Conservation (phyloP, 768 basidiomycete species). For the Tulasnella calospora region DNA sequence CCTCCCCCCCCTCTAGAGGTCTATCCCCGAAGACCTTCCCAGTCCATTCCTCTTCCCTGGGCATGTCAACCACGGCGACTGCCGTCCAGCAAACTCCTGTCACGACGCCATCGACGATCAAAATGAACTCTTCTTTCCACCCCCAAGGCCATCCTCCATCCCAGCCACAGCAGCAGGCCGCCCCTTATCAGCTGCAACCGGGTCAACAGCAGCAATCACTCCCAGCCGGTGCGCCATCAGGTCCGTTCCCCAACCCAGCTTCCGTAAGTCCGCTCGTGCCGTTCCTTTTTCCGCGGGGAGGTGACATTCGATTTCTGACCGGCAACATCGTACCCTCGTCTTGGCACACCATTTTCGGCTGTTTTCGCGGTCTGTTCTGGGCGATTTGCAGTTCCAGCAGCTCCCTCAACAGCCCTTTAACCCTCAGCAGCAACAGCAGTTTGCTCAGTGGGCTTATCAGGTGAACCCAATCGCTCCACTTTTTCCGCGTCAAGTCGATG, state of each 20-base stretch:
- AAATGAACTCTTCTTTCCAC: slow-evolving; percentile 14
- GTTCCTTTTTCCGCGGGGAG: not conserved
- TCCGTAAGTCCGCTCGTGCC: not conserved
- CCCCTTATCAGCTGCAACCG: slow-evolving; percentile 10
- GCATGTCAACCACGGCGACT: slow-evolving; percentile 18
- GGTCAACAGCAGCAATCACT: slow-evolving; percentile 10
- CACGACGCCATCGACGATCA: slow-evolving; percentile 12
- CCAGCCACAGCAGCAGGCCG: slow-evolving; percentile 6
- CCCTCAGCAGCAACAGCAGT: slow-evolving; percentile 51
- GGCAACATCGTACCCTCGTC: not conserved
- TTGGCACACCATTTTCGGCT: not conserved
- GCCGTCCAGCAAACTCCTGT: slow-evolving; percentile 7
- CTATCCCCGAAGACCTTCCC: not conserved
- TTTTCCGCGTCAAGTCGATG: not conserved
- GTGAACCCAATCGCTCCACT: too few relatives aligned
- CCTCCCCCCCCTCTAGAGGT: not conserved
- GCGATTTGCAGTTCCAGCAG: not conserved
- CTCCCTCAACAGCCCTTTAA: slow-evolving; percentile 22
- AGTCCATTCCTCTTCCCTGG: not conserved
- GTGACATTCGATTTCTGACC: not conserved
- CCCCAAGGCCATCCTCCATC: not conserved
- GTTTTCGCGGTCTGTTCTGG: not conserved
- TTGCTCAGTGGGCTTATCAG: slow-evolving; percentile 80
- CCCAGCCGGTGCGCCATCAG: not conserved
- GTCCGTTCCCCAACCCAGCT: slow-evolving; percentile 10